Conservation (phyloP, 192 early-diverging fungal species). For the Lobosporangium transversale region DNA sequence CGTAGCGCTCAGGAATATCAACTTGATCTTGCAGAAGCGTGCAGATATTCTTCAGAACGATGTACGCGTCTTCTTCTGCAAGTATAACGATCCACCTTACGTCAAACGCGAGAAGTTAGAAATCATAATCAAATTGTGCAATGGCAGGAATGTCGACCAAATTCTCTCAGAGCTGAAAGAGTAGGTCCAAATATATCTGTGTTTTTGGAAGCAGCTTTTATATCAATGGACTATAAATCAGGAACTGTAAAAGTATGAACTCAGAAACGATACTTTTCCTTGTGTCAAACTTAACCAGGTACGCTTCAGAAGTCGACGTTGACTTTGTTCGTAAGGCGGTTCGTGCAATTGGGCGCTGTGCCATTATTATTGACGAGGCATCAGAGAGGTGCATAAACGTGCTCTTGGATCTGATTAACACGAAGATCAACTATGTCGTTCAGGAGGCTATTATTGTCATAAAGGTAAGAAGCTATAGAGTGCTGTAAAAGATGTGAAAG, state of each 20-base stretch:
- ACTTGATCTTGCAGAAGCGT: constrained; percentile 91
- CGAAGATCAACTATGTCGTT: constrained; percentile 88
- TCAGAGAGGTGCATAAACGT: constrained; percentile 87
- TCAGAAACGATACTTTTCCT: too few relatives aligned
- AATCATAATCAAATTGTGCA: constrained; percentile 90
- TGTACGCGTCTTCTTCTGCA: constrained; percentile 97
- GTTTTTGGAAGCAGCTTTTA: neutral
- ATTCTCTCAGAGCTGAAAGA: constrained; percentile 94
- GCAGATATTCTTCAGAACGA: constrained; percentile 90
- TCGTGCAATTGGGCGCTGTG: constrained; percentile 90
- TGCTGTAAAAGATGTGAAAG: too few relatives aligned
- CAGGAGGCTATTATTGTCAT: constrained; percentile 93
- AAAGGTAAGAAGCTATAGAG: constrained; percentile 74
- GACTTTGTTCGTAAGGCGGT: constrained; percentile 94
- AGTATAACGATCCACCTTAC: constrained; percentile 98
- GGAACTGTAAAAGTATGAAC: too few relatives aligned
- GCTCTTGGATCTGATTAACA: constrained; percentile 92
- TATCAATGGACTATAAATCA: too few relatives aligned
- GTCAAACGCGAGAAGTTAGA: constrained; percentile 97
- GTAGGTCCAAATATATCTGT: constrained; percentile 59
- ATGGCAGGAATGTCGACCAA: constrained; percentile 89
- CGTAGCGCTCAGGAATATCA: constrained; percentile 96
- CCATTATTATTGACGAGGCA: constrained; percentile 89
- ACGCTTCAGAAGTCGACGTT: constrained; percentile 96
- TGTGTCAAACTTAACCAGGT: constrained; percentile 59